Evolutionary conservation across 139 green algal species (phyloP).

Genomic region (Ettlia oleoabundans): DNA sequence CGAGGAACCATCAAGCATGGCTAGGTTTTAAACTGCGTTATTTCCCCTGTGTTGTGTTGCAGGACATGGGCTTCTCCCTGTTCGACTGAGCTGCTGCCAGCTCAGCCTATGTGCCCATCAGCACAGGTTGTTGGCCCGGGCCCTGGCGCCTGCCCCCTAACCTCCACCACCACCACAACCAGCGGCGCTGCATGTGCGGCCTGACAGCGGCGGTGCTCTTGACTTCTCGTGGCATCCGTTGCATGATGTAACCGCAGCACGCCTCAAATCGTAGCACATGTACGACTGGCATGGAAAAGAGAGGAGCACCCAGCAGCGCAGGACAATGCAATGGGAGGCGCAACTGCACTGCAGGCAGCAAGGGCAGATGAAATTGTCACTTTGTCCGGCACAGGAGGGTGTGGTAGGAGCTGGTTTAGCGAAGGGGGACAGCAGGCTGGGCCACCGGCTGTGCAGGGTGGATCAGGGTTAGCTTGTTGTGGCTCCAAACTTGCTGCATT

Average conservation of each 20-base stretch:
- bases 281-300: background rate
- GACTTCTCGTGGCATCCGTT: too few relatives aligned
- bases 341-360: background rate
- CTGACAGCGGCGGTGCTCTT: too few relatives aligned
- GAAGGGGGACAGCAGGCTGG: constrained; percentile 3
- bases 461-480: too few relatives aligned
- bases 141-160: background rate
- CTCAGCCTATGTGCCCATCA: background rate
- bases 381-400: too few relatives aligned
- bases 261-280: background rate
- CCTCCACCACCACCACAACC: background rate
- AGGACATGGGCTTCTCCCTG: constrained; percentile 92
- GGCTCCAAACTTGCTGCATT: too few relatives aligned
- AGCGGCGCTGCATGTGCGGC: background rate
- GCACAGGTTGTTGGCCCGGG: background rate
- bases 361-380: background rate
- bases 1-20: background rate
- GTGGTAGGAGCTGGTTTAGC: background rate
- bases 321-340: too few relatives aligned
- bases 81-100: constrained; percentile 68
- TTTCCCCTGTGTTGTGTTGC: constrained; percentile 7
- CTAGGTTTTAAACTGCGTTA: background rate
- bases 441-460: background rate
- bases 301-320: background rate
- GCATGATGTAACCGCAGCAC: too few relatives aligned